phyloP scores from a whole-genome alignment of 2,329 filamentous ascomycete genomes.

The Aspergillus neoniger region DNA sequence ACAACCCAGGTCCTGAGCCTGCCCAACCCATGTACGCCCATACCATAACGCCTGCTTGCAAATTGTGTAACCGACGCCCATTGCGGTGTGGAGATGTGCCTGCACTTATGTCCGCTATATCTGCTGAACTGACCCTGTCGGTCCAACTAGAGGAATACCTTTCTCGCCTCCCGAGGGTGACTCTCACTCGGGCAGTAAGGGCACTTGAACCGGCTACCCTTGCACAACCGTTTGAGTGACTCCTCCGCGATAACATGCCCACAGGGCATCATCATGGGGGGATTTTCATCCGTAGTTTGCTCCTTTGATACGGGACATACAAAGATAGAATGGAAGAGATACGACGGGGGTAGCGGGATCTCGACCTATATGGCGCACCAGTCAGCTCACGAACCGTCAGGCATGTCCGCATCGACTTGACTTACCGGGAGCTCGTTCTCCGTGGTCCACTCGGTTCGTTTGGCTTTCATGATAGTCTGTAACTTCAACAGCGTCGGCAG shows the following conservation, averaged over 20 bases:
- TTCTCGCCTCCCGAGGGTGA: conserved; percentile 71
- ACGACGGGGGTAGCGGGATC: conserved; percentile 64
- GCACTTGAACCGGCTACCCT: conserved; percentile 84
- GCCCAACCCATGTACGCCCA: not conserved
- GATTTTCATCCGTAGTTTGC: conserved; percentile 88
- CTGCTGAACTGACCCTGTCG: not conserved
- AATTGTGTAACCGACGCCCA: not conserved
- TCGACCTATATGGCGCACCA: conserved; percentile 53
- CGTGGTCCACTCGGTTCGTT: conserved; percentile 93
- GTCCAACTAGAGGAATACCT: conserved; percentile 63
- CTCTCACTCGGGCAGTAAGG: conserved; percentile 93
- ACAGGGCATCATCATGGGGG: conserved; percentile 94
- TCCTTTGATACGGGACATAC: conserved; percentile 97
- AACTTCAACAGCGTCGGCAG: conserved; percentile 87
- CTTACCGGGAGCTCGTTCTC: conserved; percentile 85
- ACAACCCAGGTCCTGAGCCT: not conserved
- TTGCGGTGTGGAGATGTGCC: conserved; percentile 14
- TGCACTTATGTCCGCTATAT: conserved; percentile 5
- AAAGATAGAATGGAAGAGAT: conserved; percentile 90
- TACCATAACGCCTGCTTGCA: not conserved
- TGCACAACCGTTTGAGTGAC: conserved; percentile 75
- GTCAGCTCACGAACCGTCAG: conserved; percentile 25
- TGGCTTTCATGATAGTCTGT: conserved; percentile 81
- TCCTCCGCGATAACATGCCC: conserved; percentile 91
- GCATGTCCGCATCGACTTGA: not conserved